Evolutionary conservation across 1,139 yeast species (phyloP).

Genomic region (Hansenula lynferdii): DNA sequence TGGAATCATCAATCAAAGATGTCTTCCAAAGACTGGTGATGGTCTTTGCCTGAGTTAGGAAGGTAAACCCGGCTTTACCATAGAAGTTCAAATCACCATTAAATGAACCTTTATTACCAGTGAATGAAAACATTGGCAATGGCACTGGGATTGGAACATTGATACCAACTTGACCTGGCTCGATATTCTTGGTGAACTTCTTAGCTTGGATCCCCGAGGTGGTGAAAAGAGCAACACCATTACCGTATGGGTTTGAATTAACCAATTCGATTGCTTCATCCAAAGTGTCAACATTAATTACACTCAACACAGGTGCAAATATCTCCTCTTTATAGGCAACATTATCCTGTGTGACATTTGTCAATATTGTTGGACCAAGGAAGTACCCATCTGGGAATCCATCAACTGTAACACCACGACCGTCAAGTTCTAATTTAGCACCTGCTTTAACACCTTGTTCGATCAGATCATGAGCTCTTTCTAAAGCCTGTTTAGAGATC

Average conservation of each 20-base stretch:
- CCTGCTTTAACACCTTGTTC: slow-evolving; percentile 48
- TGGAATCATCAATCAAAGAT: slow-evolving; percentile 45
- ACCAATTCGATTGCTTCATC: slow-evolving; percentile 70
- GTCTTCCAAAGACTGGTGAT: slow-evolving; percentile 69
- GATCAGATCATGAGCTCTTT: slow-evolving; percentile 52
- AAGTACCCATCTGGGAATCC: slow-evolving; percentile 67
- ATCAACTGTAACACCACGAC: slow-evolving; percentile 46
- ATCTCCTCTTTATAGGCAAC: slow-evolving; percentile 72
- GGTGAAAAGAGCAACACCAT: slow-evolving; percentile 71
- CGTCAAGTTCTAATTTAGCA: slow-evolving; percentile 60
- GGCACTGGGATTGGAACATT: slow-evolving; percentile 87
- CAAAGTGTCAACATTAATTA: slow-evolving; percentile 59
- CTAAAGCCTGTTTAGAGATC: slow-evolving; percentile 54
- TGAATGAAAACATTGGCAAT: slow-evolving; percentile 76
- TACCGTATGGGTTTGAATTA: slow-evolving; percentile 65
- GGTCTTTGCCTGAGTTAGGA: slow-evolving; percentile 74
- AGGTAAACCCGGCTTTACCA: slow-evolving; percentile 70
- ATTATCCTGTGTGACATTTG: slow-evolving; percentile 64
- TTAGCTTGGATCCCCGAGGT: slow-evolving; percentile 65
- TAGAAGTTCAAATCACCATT: slow-evolving; percentile 77
- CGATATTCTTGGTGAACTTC: slow-evolving; percentile 65
- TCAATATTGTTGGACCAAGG: slow-evolving; percentile 67
- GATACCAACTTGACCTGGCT: slow-evolving; percentile 76
- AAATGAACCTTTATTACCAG: slow-evolving; percentile 75
- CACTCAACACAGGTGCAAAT: slow-evolving; percentile 70